Conservation (phyloP, 108 stramenopile genomes). For the Mediolabrus comicus region DNA sequence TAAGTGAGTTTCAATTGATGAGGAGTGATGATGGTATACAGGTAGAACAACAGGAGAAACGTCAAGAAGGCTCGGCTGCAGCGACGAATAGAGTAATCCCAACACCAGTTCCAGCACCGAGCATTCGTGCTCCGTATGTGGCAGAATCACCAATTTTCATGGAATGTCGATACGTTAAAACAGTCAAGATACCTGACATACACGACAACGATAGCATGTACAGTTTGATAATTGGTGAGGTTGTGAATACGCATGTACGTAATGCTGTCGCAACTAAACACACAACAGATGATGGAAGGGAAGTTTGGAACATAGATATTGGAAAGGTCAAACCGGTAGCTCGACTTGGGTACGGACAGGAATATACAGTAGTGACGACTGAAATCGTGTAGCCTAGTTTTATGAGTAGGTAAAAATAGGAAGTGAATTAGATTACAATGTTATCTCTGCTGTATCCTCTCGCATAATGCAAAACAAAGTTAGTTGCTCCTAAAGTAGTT, state of each 20-base stretch:
- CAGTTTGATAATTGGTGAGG: slow-evolving; percentile 31
- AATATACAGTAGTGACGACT: slow-evolving; percentile 23
- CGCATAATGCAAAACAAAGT: too few relatives aligned
- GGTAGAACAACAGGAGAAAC: too few relatives aligned
- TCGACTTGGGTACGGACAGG: slow-evolving; percentile 29
- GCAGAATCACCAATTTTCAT: slow-evolving; percentile 10
- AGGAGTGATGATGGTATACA: neutral
- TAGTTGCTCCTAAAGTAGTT: too few relatives aligned
- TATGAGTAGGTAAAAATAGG: too few relatives aligned
- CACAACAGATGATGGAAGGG: neutral
- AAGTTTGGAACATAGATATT: neutral
- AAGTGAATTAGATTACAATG: too few relatives aligned
- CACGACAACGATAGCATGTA: slow-evolving; percentile 16
- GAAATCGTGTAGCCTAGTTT: too few relatives aligned
- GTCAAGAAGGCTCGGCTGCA: neutral
- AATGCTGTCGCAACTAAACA: slow-evolving; percentile 4
- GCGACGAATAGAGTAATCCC: neutral
- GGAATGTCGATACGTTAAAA: slow-evolving; percentile 29
- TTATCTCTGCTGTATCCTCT: too few relatives aligned
- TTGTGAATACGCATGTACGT: slow-evolving; percentile 22
- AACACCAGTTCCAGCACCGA: slow-evolving; percentile 12
- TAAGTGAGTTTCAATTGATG: slow-evolving; percentile 30
- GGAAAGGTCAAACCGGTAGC: slow-evolving; percentile 16
- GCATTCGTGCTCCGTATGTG: slow-evolving; percentile 14
- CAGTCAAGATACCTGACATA: slow-evolving; percentile 18